Base-by-base conservation (phyloP, 2,329 filamentous ascomycete species). In the Beauveria caledonica region DNA sequence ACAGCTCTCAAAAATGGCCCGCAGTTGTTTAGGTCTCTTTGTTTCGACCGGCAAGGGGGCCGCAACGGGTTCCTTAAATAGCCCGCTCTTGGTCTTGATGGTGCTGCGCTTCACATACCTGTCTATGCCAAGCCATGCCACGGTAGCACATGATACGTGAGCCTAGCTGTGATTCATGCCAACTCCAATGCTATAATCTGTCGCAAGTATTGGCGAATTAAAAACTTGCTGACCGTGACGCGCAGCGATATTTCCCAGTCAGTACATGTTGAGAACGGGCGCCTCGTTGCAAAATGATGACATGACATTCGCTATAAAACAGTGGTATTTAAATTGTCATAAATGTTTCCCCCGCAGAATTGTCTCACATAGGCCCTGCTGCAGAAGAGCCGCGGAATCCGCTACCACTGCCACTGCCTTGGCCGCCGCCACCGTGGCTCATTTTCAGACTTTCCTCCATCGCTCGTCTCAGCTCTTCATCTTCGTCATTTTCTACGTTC, bases 401-500 rank as follows among this genome's bases (percentile, higher is more conserved):
- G 0, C 64, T 65, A 13, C 66, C 68, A 62, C 72, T 49, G 2
- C 44, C 53, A 23, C 56, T 29, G 11, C 40, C 67, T 68, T 21
- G 68, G 66, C 68, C 68, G 0, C 64, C 64, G 29, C 59, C 60
- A 45, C 65, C 68, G 17, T 66, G 68, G 62, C 72, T 74, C 62
- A 76, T 60, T 64, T 71, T 78, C 72, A 85, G 66, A 62, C 83
- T 86, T 72, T 80, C 77, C 25, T 59, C 56, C 56, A 59, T 51
- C 1, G 56, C 56, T 39, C 46, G 71, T 64, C 72, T 78, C 61
- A 86, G 65, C n/a, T 85, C 82, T 65, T 85, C 82, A 51, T 85
- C 79, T 45, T 80, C 66, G 2, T 50, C 62, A 23, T 66, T 63
- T 62, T 66, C 66, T 60, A 64, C 65, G n/a, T 60, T 46, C 39